Conservation (phyloP, 148 eudicot species). For the Drosera capensis region DNA sequence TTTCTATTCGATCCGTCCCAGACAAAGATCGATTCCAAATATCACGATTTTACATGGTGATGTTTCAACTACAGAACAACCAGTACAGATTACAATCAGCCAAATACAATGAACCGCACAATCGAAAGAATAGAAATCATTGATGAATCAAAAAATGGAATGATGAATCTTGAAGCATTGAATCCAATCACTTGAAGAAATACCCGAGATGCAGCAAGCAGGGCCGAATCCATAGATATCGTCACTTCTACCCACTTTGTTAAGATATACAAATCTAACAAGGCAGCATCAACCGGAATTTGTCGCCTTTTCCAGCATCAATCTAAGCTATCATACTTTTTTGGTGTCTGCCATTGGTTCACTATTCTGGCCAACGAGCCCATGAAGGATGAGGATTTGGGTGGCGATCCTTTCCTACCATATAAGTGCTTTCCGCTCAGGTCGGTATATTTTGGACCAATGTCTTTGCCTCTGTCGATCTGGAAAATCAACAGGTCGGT, state of each 20-base stretch:
- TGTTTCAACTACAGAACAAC: slow-evolving; percentile 7
- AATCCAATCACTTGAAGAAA: slow-evolving; percentile 22
- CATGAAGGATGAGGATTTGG: slow-evolving; percentile 39
- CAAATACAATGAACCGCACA: slow-evolving; percentile 4
- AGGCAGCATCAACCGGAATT: slow-evolving; percentile 4
- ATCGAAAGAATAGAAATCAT: slow-evolving; percentile 24
- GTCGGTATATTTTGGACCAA: slow-evolving; percentile 78
- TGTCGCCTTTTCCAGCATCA: slow-evolving; percentile 2
- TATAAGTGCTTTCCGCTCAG: slow-evolving; percentile 76
- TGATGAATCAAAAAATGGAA: slow-evolving; percentile 25
- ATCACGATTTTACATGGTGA: slow-evolving; percentile 15
- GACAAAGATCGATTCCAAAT: slow-evolving; percentile 11
- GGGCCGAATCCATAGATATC: slow-evolving; percentile 8
- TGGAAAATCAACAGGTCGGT: slow-evolving; percentile 20
- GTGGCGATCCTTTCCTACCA: slow-evolving; percentile 51
- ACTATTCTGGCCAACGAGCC: slow-evolving; percentile 49
- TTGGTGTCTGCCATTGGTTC: slow-evolving; percentile 78
- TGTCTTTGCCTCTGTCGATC: slow-evolving; percentile 82
- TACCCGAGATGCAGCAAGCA: slow-evolving; percentile 12
- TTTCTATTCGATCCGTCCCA: too few species aligned
- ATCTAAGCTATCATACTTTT: slow-evolving; percentile 46
- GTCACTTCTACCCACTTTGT: slow-evolving; percentile 12
- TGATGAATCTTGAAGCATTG: slow-evolving; percentile 13
- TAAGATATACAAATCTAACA: slow-evolving; percentile 6
- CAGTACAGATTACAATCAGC: slow-evolving; percentile 17